A percentile compares a stretch with the other conserved stretches of the same genome.
phyloP scores from a whole-genome alignment of 2,329 filamentous ascomycete genomes.

The Talaromyces sp. region DNA sequence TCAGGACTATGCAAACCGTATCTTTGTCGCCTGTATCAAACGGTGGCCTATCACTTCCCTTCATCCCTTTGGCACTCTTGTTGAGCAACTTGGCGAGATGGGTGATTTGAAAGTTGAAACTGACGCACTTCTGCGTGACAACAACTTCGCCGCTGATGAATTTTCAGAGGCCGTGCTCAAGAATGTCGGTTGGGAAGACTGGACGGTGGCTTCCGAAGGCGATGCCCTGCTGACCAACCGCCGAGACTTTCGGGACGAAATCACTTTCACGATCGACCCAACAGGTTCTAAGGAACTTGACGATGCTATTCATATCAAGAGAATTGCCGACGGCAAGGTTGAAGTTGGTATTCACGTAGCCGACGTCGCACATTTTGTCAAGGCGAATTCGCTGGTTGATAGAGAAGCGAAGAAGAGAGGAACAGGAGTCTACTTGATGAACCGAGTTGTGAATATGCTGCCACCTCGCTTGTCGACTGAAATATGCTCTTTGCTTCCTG shows the following conservation, averaged over 20 bases:
- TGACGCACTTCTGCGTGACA: constrained; percentile 91
- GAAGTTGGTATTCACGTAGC: constrained; percentile 94
- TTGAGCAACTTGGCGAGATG: constrained; percentile 96
- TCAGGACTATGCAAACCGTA: constrained; percentile 93
- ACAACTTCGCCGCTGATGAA: constrained; percentile 97
- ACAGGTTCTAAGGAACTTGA: constrained; percentile 83
- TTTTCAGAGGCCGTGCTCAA: constrained; percentile 95
- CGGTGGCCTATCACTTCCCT: constrained; percentile 99
- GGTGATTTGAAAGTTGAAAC: constrained; percentile 97
- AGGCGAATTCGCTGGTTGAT: constrained; percentile 90
- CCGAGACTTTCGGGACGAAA: constrained; percentile 84
- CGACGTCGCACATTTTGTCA: constrained; percentile 95
- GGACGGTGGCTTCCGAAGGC: constrained; percentile 79
- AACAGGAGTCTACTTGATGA: constrained; percentile 90
- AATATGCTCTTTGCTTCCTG: constrained; percentile 78
- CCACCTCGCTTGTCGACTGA: constrained; percentile 80
- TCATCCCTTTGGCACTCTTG: constrained; percentile 94
- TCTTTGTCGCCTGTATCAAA: constrained; percentile 99
- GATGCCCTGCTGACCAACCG: constrained; percentile 67
- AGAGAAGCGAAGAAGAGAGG: constrained; percentile 97
- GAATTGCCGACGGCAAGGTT: constrained; percentile 73
- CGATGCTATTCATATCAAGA: constrained; percentile 88
- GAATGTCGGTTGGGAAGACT: constrained; percentile 87
- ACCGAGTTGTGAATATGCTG: constrained; percentile 80
- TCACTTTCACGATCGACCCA: constrained; percentile 86